A percentile compares a stretch with the other conserved stretches of the same genome.
These are phyloP conservation scores for Hypoxylon sp. DNA, from an alignment of 2,329 filamentous ascomycete genomes.

Conservation along the genomic window DNA sequence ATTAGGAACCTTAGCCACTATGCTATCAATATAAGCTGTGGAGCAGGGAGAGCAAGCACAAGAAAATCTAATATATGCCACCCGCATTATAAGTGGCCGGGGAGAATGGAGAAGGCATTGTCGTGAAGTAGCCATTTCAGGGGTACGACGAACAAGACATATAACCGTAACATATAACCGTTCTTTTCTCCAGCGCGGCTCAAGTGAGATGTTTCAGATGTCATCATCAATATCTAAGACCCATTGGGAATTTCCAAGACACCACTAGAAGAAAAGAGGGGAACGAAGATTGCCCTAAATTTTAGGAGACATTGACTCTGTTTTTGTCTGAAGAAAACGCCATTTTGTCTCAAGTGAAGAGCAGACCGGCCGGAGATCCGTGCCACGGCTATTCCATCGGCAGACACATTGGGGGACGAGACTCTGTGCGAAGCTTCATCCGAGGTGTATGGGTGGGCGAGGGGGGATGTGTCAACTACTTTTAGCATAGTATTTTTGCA, in stretches of 20 bases:
- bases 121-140: conserved; percentile 25
- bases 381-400: conserved; percentile 32
- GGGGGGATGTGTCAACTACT: conserved; percentile 13
- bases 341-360: conserved; percentile 36
- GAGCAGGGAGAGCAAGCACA: conserved; percentile 1
- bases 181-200: conserved; percentile 43
- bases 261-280: conserved; percentile 17
- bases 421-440: conserved; percentile 34
- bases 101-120: conserved; percentile 18
- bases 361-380: conserved; percentile 40
- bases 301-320: conserved; percentile 36
- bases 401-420: conserved; percentile 14
- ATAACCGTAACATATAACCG: conserved; percentile 45
- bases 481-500: conserved; percentile 20
- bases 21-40: conserved; percentile 11
- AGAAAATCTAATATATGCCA: conserved; percentile 25
- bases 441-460: conserved; percentile 25
- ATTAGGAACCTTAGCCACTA: conserved; percentile 11
- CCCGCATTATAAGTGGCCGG: conserved; percentile 25
- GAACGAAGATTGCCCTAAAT: conserved; percentile 13
- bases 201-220: conserved; percentile 45
- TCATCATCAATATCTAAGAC: conserved; percentile 40
- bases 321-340: conserved; percentile 43
- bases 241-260: conserved; percentile 23
- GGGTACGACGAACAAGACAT: conserved; percentile 37